A percentile compares a stretch with the other conserved stretches of the same genome.
Conservation (phyloP, 2,329 filamentous ascomycete species). For the Cladosporium velox region DNA sequence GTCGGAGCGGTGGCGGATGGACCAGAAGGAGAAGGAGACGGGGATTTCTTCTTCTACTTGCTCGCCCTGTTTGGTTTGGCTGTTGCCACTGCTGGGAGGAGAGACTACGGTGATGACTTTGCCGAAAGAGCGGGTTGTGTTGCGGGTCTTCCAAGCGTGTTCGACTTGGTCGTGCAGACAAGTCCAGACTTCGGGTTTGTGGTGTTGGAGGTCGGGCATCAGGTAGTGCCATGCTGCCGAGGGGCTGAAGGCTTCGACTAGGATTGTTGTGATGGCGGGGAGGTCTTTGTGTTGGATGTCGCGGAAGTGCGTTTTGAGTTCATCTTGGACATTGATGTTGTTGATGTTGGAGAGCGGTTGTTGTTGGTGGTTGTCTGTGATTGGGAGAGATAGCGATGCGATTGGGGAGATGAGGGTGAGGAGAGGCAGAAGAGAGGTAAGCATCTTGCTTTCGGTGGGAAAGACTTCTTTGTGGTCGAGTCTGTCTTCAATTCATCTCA, state of each 20-base stretch:
- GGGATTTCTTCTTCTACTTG: not conserved
- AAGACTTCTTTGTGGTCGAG: not conserved
- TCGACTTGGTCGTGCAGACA: not conserved
- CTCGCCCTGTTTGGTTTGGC: not conserved
- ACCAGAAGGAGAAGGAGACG: constrained; percentile 11
- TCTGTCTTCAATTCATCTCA: not conserved
- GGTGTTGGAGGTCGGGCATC: not conserved
- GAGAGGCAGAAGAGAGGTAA: not conserved
- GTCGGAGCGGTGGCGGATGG: not conserved
- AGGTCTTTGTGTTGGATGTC: not conserved
- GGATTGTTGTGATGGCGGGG: constrained; percentile 3
- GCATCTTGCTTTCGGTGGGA: not conserved
- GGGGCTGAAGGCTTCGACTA: constrained; percentile 15
- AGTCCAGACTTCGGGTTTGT: constrained; percentile 5
- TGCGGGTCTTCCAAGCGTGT: not conserved
- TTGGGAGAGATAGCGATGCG: not conserved
- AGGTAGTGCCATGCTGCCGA: constrained; percentile 6
- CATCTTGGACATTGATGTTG: not conserved
- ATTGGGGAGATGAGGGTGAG: not conserved
- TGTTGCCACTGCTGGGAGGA: not conserved
- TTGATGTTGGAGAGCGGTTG: not conserved
- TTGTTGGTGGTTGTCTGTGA: not conserved
- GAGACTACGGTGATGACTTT: constrained; percentile 9
- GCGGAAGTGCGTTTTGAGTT: constrained; percentile 6
- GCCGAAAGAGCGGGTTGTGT: not conserved